Evolutionary conservation across 2,329 filamentous ascomycete genomes (phyloP), one percentile per base, ranked within the genome.

Genomic region (Diaporthe ampelina): DNA sequence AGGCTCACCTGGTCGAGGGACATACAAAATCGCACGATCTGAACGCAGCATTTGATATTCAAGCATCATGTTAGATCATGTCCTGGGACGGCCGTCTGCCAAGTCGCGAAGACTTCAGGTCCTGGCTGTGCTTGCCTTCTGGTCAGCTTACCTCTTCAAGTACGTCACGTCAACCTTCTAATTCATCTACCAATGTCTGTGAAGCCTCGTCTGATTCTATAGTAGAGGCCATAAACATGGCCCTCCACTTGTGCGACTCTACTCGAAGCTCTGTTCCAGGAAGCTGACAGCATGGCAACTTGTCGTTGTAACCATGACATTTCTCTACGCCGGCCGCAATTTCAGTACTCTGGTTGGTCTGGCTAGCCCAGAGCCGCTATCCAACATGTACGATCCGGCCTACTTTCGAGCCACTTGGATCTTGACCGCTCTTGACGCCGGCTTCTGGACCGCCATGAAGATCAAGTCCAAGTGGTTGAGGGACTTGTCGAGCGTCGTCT

Each of bases 341-440:
- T 97, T 99, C 79, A 95, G 94, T 81, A 97, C 97, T 77, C 90
- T 99, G 7, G 90, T 98, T 74, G 94, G 95, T 4, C 90, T 99
- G 69, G 95, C 98, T 78, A 95, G 93, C 77, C 96, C 97, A 5
- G 97, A 99, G 80, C 97, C 97, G 26, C 89, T 99, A 80, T 94
- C 95, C 40, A 98, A 97, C 81, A 93, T 98, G 82, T 99, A 99
- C 85, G 95, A 94, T 72, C 89, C 94, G 69, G 92, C 94, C 37
- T 99, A 97, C 85, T 99, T 98, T 83, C 93, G 97, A 65, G 97
- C 97, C 72, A 99, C 97, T 81, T 99, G 97, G 97, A 91, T 98
- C 21, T 92, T 97, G 70, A 99, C 97, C 0, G 97, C 95, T 0
- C 85, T 99, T 75, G 97, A 99, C 79, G 97, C 97, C 8, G 97